These are phyloP conservation scores for Septoria petroselini DNA, from an alignment of 2,329 filamentous ascomycete species.

Conservation along the genomic window DNA sequence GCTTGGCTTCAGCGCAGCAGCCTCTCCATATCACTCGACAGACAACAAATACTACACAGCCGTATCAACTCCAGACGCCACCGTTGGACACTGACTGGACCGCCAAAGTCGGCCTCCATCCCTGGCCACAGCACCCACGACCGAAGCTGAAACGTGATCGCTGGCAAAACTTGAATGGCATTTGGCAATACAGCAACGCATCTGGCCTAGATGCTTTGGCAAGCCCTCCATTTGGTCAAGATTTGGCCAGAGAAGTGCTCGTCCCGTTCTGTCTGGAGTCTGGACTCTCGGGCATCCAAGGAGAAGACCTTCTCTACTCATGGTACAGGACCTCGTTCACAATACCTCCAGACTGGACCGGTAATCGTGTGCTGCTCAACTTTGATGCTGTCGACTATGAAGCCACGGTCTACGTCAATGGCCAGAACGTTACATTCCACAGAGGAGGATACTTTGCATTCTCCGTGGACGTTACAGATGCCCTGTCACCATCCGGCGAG, in stretches of 20 bases:
- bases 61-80: conserved; percentile 43
- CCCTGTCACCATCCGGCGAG: conserved; percentile 60
- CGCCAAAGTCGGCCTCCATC: conserved; percentile 48
- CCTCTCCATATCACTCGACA: conserved; percentile 6
- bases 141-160: conserved; percentile 53
- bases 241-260: conserved; percentile 46
- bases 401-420: conserved; percentile 56
- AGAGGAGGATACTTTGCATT: conserved; percentile 59
- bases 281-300: conserved; percentile 48
- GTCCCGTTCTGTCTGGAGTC: conserved; percentile 56
- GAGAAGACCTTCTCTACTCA: conserved; percentile 29
- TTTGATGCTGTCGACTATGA: conserved; percentile 65
- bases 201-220: conserved; percentile 40
- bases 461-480: conserved; percentile 58
- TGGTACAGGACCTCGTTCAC: conserved; percentile 50
- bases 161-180: conserved; percentile 56
- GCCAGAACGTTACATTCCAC: conserved; percentile 53
- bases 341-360: conserved; percentile 50
- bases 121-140: conserved; percentile 53
- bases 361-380: conserved; percentile 50
- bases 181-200: conserved; percentile 53
- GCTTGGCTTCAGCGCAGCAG: not conserved
- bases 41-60: conserved; percentile 4
- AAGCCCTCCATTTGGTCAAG: conserved; percentile 46
- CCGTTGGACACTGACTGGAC: conserved; percentile 52